phyloP scores from a whole-genome alignment of 192 early-diverging fungal genomes.

The Geranomyces variabilis region DNA sequence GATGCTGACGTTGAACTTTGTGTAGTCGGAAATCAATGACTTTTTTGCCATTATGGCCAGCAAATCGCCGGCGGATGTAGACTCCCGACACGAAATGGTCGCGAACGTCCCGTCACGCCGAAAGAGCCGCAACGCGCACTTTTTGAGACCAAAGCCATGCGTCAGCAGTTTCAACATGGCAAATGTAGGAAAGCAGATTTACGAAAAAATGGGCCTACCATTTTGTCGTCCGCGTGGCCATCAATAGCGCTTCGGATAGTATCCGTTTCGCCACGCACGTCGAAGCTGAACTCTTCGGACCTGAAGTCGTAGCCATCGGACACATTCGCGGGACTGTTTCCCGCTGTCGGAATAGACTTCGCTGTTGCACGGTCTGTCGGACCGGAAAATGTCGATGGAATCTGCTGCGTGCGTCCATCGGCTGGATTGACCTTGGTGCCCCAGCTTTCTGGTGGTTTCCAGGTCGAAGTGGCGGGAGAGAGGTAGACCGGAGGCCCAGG shows the following conservation, averaged over 20 bases:
- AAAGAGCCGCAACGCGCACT: slow-evolving; percentile 68
- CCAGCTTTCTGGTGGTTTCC: slow-evolving; percentile 41
- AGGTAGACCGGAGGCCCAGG: slow-evolving; percentile 9
- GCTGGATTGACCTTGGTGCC: slow-evolving; percentile 8
- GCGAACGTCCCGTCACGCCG: slow-evolving; percentile 79
- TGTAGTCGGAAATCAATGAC: slow-evolving; percentile 77
- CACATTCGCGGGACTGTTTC: neutral
- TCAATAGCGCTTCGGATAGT: slow-evolving; percentile 7
- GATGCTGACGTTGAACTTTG: slow-evolving; percentile 35
- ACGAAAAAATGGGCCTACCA: neutral
- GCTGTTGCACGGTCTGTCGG: neutral
- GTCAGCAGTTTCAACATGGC: neutral
- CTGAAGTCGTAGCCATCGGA: neutral
- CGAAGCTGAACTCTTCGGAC: neutral
- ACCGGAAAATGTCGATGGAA: neutral
- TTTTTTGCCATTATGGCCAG: slow-evolving; percentile 76
- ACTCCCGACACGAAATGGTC: slow-evolving; percentile 71
- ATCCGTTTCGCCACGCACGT: slow-evolving; percentile 21
- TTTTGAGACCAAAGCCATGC: neutral
- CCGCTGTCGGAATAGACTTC: neutral
- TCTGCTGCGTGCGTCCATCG: neutral
- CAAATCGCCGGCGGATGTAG: slow-evolving; percentile 74
- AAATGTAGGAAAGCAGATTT: neutral
- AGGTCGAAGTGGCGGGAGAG: slow-evolving; percentile 26
- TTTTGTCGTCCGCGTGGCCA: slow-evolving; percentile 11